Percentiles rank a stretch among this genome's conserved stretches.
Conservation (phyloP, 2,329 filamentous ascomycete species). For the Phialocephala subalpina region DNA sequence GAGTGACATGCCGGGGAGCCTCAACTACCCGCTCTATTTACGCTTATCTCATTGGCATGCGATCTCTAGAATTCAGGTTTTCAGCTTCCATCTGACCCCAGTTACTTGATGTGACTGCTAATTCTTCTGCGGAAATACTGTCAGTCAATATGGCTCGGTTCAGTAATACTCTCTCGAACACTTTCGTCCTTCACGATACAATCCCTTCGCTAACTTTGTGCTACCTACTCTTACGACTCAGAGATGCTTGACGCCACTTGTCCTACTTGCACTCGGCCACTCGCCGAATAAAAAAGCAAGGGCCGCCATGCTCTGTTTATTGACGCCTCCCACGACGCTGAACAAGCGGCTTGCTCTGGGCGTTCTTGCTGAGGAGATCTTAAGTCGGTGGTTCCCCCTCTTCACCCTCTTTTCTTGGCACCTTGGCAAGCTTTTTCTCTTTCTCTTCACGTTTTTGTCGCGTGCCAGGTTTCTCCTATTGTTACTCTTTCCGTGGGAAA, state of each 20-base stretch:
- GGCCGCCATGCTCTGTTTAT: not conserved
- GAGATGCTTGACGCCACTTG: not conserved
- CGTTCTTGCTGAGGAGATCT: not conserved
- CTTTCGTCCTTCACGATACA: not conserved
- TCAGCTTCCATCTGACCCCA: not conserved
- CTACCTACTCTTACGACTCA: not conserved
- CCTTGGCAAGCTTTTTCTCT: not conserved
- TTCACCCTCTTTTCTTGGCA: not conserved
- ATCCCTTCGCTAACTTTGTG: not conserved
- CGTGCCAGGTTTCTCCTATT: not conserved
- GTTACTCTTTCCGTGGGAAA: not conserved
- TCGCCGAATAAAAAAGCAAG: not conserved
- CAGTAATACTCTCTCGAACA: not conserved
- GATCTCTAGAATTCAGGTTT: no score
- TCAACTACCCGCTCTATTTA: not conserved
- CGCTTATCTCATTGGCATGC: not conserved
- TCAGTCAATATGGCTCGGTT: no score
- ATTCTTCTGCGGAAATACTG: no score
- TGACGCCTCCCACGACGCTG: not conserved
- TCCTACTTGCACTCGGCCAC: not conserved
- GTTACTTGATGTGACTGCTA: not conserved
- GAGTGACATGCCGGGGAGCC: not conserved
- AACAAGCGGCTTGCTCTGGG: not conserved
- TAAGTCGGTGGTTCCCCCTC: not conserved
- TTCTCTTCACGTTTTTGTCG: not conserved